Evolutionary conservation across 208 protist species (phyloP).

Genomic region (Strigomonas culicis): DNA sequence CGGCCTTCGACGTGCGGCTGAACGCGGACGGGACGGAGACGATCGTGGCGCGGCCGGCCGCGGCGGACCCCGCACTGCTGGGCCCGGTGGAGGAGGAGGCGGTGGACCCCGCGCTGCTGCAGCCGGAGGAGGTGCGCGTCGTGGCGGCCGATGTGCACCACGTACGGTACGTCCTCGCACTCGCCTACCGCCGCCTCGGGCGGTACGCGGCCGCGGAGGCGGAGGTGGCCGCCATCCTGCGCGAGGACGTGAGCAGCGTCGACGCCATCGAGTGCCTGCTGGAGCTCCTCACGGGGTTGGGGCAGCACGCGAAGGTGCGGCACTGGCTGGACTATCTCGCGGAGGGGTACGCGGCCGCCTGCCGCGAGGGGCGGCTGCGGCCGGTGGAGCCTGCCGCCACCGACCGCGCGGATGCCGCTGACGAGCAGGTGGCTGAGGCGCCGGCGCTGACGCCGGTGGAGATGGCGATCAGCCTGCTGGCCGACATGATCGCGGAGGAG

Average conservation of each 20-base stretch:
- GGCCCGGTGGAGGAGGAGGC: slow-evolving; percentile 25
- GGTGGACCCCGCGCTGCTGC: slow-evolving; percentile 11
- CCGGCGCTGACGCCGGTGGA: slow-evolving; percentile 28
- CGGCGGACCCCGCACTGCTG: slow-evolving; percentile 18
- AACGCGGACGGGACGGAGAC: slow-evolving; percentile 26
- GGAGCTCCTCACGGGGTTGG: slow-evolving; percentile 10
- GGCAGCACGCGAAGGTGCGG: background rate
- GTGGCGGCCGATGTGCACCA: slow-evolving; percentile 59
- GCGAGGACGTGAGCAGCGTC: slow-evolving; percentile 36
- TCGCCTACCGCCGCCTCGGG: slow-evolving; percentile 42
- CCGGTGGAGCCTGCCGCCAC: no score
- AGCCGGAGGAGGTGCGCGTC: slow-evolving; percentile 23
- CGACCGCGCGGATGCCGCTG: background rate
- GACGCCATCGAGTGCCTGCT: slow-evolving; percentile 74
- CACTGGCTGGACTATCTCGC: slow-evolving; percentile 39
- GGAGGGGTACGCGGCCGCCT: slow-evolving; percentile 17
- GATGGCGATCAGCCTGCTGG: slow-evolving; percentile 49
- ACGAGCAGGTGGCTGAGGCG: background rate
- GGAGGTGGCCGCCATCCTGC: slow-evolving; percentile 41
- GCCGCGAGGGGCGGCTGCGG: slow-evolving; percentile 15
- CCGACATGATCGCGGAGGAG: slow-evolving; percentile 60
- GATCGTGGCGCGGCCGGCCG: slow-evolving; percentile 8
- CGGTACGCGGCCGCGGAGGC: slow-evolving; percentile 41
- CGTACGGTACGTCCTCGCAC: slow-evolving; percentile 59
- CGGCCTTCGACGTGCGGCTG: slow-evolving; percentile 17